phyloP scores from a whole-genome alignment of 371 early-diverging fungal genomes.

The Mortierella sp. region DNA sequence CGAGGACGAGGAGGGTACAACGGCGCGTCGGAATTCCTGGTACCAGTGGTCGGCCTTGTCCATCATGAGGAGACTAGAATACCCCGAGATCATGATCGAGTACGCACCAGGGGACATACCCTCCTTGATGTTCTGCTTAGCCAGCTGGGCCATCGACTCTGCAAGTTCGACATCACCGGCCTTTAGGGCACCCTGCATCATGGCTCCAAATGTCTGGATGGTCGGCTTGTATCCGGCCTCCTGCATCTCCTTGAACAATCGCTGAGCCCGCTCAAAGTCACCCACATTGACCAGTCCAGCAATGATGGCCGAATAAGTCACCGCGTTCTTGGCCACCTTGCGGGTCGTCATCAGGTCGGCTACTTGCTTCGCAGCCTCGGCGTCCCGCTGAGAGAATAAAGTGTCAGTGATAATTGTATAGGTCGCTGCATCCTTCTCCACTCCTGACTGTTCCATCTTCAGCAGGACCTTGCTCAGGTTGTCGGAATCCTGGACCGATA shows the following conservation, averaged over 20 bases:
- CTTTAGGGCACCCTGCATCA: slow-evolving; percentile 52
- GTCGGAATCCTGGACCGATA: slow-evolving; percentile 32
- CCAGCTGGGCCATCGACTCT: slow-evolving; percentile 42
- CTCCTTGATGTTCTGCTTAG: slow-evolving; percentile 12
- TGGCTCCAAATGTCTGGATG: slow-evolving; percentile 42
- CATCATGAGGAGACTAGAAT: slow-evolving; percentile 30
- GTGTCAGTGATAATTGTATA: slow-evolving; percentile 39
- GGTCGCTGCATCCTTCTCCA: slow-evolving; percentile 22
- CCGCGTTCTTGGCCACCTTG: slow-evolving; percentile 18
- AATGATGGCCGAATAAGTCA: slow-evolving; percentile 45
- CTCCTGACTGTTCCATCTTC: slow-evolving; percentile 20
- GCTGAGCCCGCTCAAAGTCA: slow-evolving; percentile 19
- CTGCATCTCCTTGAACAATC: slow-evolving; percentile 34
- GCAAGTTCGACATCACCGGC: slow-evolving; percentile 22
- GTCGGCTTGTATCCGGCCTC: slow-evolving; percentile 26
- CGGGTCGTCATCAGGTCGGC: slow-evolving; percentile 31
- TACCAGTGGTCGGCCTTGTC: slow-evolving; percentile 44
- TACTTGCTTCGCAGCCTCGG: slow-evolving; percentile 26
- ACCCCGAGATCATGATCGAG: slow-evolving; percentile 45
- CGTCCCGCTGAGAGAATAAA: slow-evolving; percentile 41
- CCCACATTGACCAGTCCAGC: slow-evolving; percentile 39
- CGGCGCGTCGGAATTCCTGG: slow-evolving; percentile 11
- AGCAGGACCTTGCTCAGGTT: slow-evolving; percentile 18
- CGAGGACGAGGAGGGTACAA: neutral
- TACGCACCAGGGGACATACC: slow-evolving; percentile 46